phyloP scores from a whole-genome alignment of 345 rosid species.

The Citrus sp. region DNA sequence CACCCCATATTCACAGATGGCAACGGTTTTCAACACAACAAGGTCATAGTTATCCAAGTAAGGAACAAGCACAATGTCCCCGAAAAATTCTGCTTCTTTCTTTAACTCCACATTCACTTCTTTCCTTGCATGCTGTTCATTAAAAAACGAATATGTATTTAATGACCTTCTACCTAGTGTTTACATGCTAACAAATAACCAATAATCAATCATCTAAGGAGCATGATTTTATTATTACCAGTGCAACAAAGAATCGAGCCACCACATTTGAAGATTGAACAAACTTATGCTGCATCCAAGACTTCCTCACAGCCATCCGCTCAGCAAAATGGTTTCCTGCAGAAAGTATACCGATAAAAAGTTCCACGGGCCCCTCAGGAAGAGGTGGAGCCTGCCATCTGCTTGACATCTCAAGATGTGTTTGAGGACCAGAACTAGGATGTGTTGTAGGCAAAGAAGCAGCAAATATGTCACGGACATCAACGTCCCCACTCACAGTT shows the following conservation, averaged over 20 bases:
- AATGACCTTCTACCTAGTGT: slow-evolving; percentile 5
- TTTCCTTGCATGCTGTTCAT: slow-evolving; percentile 71
- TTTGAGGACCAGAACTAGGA: slow-evolving; percentile 84
- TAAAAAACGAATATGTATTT: slow-evolving; percentile 7
- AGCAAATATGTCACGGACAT: slow-evolving; percentile 75
- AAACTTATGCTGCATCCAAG: slow-evolving; percentile 92
- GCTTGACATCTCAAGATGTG: slow-evolving; percentile 70
- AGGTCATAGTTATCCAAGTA: slow-evolving; percentile 97
- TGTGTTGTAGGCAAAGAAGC: slow-evolving; percentile 82
- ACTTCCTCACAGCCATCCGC: slow-evolving; percentile 94
- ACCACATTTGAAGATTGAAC: slow-evolving; percentile 79
- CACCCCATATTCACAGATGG: slow-evolving; percentile 96
- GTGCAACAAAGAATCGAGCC: slow-evolving; percentile 91
- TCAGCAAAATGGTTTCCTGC: slow-evolving; percentile 94
- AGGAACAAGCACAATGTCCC: slow-evolving; percentile 84
- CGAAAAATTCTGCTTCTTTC: slow-evolving; percentile 94
- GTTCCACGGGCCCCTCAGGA: slow-evolving; percentile 54
- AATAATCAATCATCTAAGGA: not conserved
- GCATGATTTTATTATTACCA: slow-evolving; percentile 43
- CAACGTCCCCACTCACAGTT: slow-evolving; percentile 69
- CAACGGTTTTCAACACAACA: slow-evolving; percentile 90
- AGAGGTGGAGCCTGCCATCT: slow-evolving; percentile 82
- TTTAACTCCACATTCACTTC: slow-evolving; percentile 86
- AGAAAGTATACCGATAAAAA: slow-evolving; percentile 87
- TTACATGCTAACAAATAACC: not conserved